A percentile compares a stretch with the other conserved stretches of the same genome.
Evolutionary conservation across 805 yeast species (phyloP).

Genomic region (Kuraishia piskuri): DNA sequence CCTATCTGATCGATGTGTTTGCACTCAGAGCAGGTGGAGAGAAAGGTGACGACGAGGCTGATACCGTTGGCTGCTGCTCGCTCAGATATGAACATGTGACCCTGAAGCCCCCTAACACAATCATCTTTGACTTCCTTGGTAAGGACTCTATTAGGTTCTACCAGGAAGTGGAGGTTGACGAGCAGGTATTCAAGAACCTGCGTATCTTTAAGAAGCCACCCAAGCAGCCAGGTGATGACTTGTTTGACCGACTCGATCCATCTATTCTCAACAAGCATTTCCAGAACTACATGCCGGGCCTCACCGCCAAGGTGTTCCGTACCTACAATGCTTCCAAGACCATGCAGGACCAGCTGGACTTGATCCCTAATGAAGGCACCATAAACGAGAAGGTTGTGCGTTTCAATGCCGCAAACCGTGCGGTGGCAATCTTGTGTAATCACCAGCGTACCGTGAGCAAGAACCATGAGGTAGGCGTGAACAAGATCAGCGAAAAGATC

Average conservation of each 20-base stretch:
- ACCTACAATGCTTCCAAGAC: slow-evolving; percentile 94
- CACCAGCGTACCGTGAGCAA: slow-evolving; percentile 92
- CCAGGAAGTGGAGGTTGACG: slow-evolving; percentile 87
- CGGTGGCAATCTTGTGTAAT: slow-evolving; percentile 93
- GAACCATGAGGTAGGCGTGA: slow-evolving; percentile 73
- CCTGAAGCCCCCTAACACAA: slow-evolving; percentile 75
- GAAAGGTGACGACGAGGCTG: slow-evolving; percentile 95
- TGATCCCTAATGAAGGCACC: slow-evolving; percentile 79
- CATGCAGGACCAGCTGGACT: slow-evolving; percentile 89
- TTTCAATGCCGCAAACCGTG: slow-evolving; percentile 91
- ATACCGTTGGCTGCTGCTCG: slow-evolving; percentile 97
- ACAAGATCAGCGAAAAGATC: slow-evolving; percentile 67
- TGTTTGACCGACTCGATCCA: slow-evolving; percentile 88
- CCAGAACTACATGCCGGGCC: slow-evolving; percentile 84
- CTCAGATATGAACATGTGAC: slow-evolving; percentile 85
- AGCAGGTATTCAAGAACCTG: slow-evolving; percentile 86
- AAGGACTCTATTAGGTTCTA: slow-evolving; percentile 88
- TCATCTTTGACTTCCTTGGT: slow-evolving; percentile 89
- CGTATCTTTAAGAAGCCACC: slow-evolving; percentile 83
- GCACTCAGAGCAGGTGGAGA: slow-evolving; percentile 98
- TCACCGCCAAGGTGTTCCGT: slow-evolving; percentile 96
- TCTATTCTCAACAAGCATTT: slow-evolving; percentile 74
- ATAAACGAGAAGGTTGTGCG: slow-evolving; percentile 80
- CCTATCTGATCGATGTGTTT: slow-evolving; percentile 83
- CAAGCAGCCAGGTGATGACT: slow-evolving; percentile 84